Evolutionary conservation across 768 basidiomycete species (phyloP).

Genomic region (Leucosporidium scottii): DNA sequence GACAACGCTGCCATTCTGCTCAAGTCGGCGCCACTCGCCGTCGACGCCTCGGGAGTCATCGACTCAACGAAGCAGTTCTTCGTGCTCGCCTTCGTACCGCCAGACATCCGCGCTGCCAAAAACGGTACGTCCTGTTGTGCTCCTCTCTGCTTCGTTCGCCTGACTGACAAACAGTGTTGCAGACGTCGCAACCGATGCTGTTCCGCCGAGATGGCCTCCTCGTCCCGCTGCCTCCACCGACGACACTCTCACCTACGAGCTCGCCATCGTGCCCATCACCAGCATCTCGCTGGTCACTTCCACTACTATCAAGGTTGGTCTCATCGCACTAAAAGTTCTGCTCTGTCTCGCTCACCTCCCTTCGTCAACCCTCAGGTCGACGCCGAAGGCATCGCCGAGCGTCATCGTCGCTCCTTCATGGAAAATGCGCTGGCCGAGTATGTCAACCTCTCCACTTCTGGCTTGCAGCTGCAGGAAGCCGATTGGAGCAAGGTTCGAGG

Average conservation of each 20-base stretch:
- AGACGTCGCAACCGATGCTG: conserved; percentile 56
- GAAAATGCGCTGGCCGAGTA: conserved; percentile 50
- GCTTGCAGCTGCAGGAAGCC: conserved; percentile 57
- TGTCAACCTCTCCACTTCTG: conserved; percentile 42
- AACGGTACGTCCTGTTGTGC: conserved; percentile 1
- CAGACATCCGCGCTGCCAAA: conserved; percentile 10
- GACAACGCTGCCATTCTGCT: conserved; percentile 33
- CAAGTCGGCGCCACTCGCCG: conserved; percentile 25
- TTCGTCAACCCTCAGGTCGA: conserved; percentile 53
- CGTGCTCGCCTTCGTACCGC: conserved; percentile 34
- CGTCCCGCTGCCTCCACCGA: conserved; percentile 47
- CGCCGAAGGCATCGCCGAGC: conserved; percentile 59
- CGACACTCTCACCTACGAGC: conserved; percentile 58
- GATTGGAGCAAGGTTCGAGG: conserved; percentile 76
- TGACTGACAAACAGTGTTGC: background rate
- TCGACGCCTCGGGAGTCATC: conserved; percentile 22
- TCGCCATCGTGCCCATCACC: conserved; percentile 57
- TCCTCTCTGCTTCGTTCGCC: background rate
- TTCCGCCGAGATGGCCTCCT: conserved; percentile 76
- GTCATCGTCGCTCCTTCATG: conserved; percentile 58
- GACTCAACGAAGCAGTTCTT: conserved; percentile 33
- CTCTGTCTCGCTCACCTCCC: background rate
- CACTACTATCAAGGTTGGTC: conserved; percentile 58
- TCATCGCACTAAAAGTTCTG: no score
- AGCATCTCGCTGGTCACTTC: conserved; percentile 72